Base-by-base conservation (phyloP, 768 basidiomycete species). In the Boletellus ananas region DNA sequence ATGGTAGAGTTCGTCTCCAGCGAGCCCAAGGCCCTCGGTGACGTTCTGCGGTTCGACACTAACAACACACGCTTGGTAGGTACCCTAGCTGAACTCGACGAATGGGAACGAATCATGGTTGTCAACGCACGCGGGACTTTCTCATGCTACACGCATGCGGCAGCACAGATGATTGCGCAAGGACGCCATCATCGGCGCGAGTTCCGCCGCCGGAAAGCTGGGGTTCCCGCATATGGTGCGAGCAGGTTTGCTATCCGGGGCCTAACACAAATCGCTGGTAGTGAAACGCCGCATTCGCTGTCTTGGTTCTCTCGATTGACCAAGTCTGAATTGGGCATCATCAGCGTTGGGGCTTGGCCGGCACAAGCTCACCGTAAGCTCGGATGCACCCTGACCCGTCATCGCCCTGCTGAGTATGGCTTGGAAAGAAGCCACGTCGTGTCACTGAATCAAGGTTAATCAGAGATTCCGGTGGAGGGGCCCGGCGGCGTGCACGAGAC, bases 131-230 rank as follows among this genome's bases (percentile, higher is more conserved):
- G 78, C 46, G 83, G 82, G 34, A 67, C 74, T 3, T 83, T 79
- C 67, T 72, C 80, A 51, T 84, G 80, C 60, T 85, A 84, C 38
- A 80, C 83, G 45, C 72, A 83, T 50, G 84, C 83, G 3, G 83
- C 77, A n/a, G n/a, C n/a, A n/a, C n/a, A 79, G 56, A 87, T 86
- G 85, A 72, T 82, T 8, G 49, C 58, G 7, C 79, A 79, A 66
- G 73, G 76, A 0, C 67, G 64, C 6, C 16, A 79, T 86, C 51
- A 74, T 84, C 21, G 77, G 84, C 1, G 63, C 65, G 10, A 58
- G 56, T 23, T 67, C 61, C 5, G 0, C 49, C 10, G 37, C 31
- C 1, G 59, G 55, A n/a, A 59, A 51, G 43, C 0, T 34, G 4
- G 60, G 51, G 7, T 4, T 10, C 2, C 50, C 4, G 51, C 56